Evolutionary conservation across 345 rosid species (phyloP), one percentile per base, ranked within the genome.

Genomic region (Turnera subulata): DNA sequence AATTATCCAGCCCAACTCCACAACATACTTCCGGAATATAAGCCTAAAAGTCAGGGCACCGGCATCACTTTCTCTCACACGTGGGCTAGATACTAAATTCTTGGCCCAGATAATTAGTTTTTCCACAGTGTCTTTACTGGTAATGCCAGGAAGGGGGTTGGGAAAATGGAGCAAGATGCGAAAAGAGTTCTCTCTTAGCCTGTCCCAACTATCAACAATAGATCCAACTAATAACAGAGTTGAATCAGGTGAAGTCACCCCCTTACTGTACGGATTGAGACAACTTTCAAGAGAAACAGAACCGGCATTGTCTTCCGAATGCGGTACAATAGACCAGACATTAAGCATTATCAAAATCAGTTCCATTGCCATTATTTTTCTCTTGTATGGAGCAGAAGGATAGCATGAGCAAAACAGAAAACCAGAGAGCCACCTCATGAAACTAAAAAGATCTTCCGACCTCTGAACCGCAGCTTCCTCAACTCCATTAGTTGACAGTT

Each of bases 11-110:
- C 91, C 91, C 29, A 79, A 88, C 46, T 92, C 98, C 75, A 86
- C 62, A 19, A 84, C 96, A 67, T 92, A 92, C 76, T 89, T 92
- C 67, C 91, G 75, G 66, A 92, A 89, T 64, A 92, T 66, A 63
- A 92, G 98, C 72, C 89, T 77, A 21, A 89, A 66, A 44, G 88
- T 80, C 69, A 92, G 66, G 44, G 98, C 80, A 45, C 98, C 98
- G 55, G 93, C 98, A 67, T 92, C 98, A 73, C 96, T 92, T 83
- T 92, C 98, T 70, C 98, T 86, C 62, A 92, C 98, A 53, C 96
- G 96, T 66, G 98, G 89, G 67, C 96, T 86, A 65, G 89, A 84
- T 61, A 92, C 95, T 72, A 92, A 75, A 24, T 77, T 73, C 75
- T 86, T 83, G 55, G 98, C 95, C 96, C 96, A 89, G 38, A 67